A percentile compares a stretch with the other conserved stretches of the same genome.
These are phyloP conservation scores for Globisporangium paddicum DNA, from an alignment of 352 stramenopile genomes.

Conservation along the genomic window DNA sequence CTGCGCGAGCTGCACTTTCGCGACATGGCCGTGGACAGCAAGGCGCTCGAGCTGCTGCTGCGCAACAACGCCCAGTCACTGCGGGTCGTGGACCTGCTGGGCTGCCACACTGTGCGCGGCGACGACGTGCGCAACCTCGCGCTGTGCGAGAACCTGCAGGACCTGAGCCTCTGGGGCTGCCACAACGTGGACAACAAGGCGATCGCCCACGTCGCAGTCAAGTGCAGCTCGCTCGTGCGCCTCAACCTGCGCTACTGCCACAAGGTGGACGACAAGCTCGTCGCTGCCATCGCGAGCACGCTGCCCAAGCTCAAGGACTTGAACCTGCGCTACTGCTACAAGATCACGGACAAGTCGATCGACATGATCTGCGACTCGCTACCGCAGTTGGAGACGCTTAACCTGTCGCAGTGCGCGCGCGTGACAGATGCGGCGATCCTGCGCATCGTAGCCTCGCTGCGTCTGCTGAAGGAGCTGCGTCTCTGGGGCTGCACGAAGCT, in stretches of 20 bases:
- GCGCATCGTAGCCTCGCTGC: constrained; percentile 51
- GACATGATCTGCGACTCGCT: constrained; percentile 43
- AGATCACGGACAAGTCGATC: constrained; percentile 70
- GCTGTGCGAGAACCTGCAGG: constrained; percentile 36
- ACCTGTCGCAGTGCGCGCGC: constrained; percentile 78
- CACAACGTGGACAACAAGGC: constrained; percentile 73
- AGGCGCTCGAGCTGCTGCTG: constrained; percentile 45
- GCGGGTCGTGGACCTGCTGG: constrained; percentile 62
- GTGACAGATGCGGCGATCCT: constrained; percentile 70
- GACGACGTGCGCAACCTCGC: constrained; percentile 43
- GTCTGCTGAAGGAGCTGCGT: constrained; percentile 58
- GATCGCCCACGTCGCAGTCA: constrained; percentile 47
- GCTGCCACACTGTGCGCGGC: constrained; percentile 67
- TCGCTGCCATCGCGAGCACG: constrained; percentile 42
- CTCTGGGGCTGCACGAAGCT: constrained; percentile 83
- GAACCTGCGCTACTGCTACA: constrained; percentile 87
- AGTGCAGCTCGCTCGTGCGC: constrained; percentile 36
- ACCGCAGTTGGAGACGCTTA: constrained; percentile 47
- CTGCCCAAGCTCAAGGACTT: constrained; percentile 54
- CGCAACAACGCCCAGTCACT: constrained; percentile 40
- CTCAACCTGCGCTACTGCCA: constrained; percentile 82
- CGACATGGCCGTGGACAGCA: constrained; percentile 65
- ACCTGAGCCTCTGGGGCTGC: constrained; percentile 72
- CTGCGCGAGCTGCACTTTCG: constrained; percentile 60
- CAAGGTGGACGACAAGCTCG: constrained; percentile 77